Conservation (phyloP, 2,329 filamentous ascomycete genomes). For the Aspergillus calidoustus region DNA sequence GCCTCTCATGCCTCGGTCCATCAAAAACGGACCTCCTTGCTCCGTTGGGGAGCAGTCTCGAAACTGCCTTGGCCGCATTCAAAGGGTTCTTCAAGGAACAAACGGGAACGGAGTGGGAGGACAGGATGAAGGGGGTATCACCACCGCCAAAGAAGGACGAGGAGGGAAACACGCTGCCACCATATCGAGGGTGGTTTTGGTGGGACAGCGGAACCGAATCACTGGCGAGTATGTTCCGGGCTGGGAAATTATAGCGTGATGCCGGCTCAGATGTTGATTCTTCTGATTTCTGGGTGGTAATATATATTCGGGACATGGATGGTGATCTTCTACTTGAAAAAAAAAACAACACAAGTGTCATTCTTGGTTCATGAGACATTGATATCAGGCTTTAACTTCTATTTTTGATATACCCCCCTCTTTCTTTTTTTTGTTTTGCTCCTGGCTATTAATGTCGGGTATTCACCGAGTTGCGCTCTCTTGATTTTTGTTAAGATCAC, state of each 20-base stretch:
- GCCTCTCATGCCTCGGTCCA: slow-evolving; percentile 43
- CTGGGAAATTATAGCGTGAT: not conserved
- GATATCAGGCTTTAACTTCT: not conserved
- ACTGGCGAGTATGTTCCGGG: slow-evolving; percentile 28
- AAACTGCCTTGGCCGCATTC: slow-evolving; percentile 57
- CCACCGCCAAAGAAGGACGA: slow-evolving; percentile 28
- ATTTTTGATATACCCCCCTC: no score
- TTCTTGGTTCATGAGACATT: not conserved
- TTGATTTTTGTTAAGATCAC: no score
- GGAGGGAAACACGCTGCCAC: slow-evolving; percentile 30
- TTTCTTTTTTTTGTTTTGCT: not conserved
- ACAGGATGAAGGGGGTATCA: slow-evolving; percentile 34
- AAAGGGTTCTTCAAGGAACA: slow-evolving; percentile 61
- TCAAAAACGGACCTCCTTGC: slow-evolving; percentile 39
- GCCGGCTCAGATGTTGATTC: not conserved
- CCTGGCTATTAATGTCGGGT: not conserved
- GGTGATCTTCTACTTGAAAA: not conserved
- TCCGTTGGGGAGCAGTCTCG: slow-evolving; percentile 36
- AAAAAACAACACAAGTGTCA: not conserved
- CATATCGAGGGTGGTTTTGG: slow-evolving; percentile 39
- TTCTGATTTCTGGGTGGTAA: not conserved
- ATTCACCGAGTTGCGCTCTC: not conserved
- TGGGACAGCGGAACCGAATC: slow-evolving; percentile 29
- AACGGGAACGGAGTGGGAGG: slow-evolving; percentile 64
- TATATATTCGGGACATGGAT: not conserved